These are phyloP conservation scores for Maudiozyma saulgeensis DNA, from an alignment of 805 yeast species.

Conservation along the genomic window DNA sequence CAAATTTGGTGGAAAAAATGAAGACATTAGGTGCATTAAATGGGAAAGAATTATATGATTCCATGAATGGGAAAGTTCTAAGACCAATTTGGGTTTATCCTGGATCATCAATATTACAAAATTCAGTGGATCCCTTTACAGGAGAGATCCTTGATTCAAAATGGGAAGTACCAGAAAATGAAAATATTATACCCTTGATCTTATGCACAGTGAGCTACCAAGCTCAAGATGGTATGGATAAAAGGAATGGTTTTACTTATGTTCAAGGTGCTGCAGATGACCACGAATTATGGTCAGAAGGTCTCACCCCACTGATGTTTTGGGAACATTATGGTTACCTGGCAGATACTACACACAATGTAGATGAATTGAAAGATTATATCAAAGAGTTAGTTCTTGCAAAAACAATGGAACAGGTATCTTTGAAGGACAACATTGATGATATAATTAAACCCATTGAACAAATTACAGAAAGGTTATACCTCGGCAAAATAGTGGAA, in stretches of 20 bases:
- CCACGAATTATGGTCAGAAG: slow-evolving; percentile 74
- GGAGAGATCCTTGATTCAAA: slow-evolving; percentile 25
- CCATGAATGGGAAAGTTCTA: slow-evolving; percentile 39
- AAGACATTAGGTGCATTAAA: slow-evolving; percentile 33
- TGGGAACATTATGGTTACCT: slow-evolving; percentile 40
- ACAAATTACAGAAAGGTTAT: slow-evolving; percentile 13
- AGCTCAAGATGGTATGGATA: slow-evolving; percentile 49
- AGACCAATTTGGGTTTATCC: slow-evolving; percentile 69
- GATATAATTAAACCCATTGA: slow-evolving; percentile 12
- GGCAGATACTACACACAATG: slow-evolving; percentile 21
- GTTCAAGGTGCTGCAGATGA: slow-evolving; percentile 95
- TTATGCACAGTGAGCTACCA: slow-evolving; percentile 55
- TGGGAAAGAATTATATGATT: slow-evolving; percentile 22
- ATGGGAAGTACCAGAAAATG: slow-evolving; percentile 28
- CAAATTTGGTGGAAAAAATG: slow-evolving; percentile 39
- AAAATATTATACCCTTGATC: slow-evolving; percentile 35
- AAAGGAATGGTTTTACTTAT: slow-evolving; percentile 43
- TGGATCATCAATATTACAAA: slow-evolving; percentile 26
- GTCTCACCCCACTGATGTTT: slow-evolving; percentile 43
- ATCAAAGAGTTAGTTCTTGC: slow-evolving; percentile 4
- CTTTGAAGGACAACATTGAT: background rate
- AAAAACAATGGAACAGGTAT: background rate
- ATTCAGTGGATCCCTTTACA: slow-evolving; percentile 21
- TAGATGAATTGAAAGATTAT: slow-evolving; percentile 21
- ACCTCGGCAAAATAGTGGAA: slow-evolving; percentile 15